Evolutionary conservation across 2,329 filamentous ascomycete species (phyloP), one percentile per base, ranked within the genome.

Genomic region (Clarireedia monteithiana): DNA sequence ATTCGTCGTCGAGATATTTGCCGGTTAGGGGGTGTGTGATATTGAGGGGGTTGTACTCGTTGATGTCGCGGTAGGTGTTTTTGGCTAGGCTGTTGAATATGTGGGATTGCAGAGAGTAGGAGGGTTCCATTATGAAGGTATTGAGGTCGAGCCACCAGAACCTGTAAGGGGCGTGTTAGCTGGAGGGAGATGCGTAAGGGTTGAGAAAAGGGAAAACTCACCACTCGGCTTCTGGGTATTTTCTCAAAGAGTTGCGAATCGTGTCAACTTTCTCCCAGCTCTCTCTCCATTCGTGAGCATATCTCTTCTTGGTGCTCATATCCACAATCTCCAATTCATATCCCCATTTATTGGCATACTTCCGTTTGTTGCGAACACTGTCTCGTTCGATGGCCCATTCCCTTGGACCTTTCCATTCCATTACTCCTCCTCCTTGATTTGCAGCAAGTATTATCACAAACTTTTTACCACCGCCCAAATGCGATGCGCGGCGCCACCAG

Each of bases 201-300:
- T 45, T 36, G 38, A 27, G 14, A 46, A 15, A 20, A n/a, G 6
- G 23, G 17, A 49, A 5, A 4, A 48, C 73, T 72, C 77, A 96
- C 94, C 94, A 99, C 76, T 99, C 92, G 36, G 92, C 94, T 61
- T 95, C 81, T 27, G 94, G 94, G 68, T 97, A 96, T 71, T 96
- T 96, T 69, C 85, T 83, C 80, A 99, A 85, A 46, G 87, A 85
- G 59, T 89, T 88, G 59, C 92, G 84, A 66, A 99, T 84, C 44
- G 90, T 90, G 70, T 99, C 94, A 59, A 96, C 91, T 77, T 97
- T 99, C 74, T 99, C 94, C 94, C 94, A 99, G 71, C 92, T 95
- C 74, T 99, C 94, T 67, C 94, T 83, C 94, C 94, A 99, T 73
- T 99, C 94, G 73, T 99, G 94, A 27, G 94, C 92, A 70, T 99